phyloP scores from a whole-genome alignment of 306 rosid genomes.

The Elaeagnus macrophylla region DNA sequence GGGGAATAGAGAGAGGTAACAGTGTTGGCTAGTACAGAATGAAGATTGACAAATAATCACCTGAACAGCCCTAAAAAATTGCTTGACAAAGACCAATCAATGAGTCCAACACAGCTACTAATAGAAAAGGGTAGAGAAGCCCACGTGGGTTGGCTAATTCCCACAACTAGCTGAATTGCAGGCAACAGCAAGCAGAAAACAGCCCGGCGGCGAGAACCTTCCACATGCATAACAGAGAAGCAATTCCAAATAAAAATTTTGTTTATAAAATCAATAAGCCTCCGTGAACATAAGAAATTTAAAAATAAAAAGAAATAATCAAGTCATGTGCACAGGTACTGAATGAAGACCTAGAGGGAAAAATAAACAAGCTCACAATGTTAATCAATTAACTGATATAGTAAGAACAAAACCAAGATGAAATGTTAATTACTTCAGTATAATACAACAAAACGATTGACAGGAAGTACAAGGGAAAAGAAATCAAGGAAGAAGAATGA shows the following conservation, averaged over 20 bases:
- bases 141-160: conserved; percentile 94
- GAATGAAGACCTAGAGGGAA: background rate
- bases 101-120: conserved; percentile 91
- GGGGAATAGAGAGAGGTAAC: background rate
- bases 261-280: background rate
- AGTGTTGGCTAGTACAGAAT: background rate
- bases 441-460: background rate
- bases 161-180: conserved; percentile 79
- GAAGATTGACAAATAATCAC: conserved; percentile 29
- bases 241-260: conserved; percentile 3
- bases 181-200: conserved; percentile 87
- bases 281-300: background rate
- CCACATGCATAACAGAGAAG: conserved; percentile 27
- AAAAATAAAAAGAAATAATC: background rate
- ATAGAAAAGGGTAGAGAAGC: conserved; percentile 82
- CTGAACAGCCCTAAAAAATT: conserved; percentile 96
- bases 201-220: conserved; percentile 89
- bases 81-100: conserved; percentile 95
- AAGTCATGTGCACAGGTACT: background rate
- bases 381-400: background rate
- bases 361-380: background rate
- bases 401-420: no score
- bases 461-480: background rate
- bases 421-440: no score
- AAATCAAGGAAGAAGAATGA: conserved; percentile 11